These are phyloP conservation scores for Tolypocladium cylindrosporum DNA, from an alignment of 2,329 filamentous ascomycete species.

Conservation along the genomic window DNA sequence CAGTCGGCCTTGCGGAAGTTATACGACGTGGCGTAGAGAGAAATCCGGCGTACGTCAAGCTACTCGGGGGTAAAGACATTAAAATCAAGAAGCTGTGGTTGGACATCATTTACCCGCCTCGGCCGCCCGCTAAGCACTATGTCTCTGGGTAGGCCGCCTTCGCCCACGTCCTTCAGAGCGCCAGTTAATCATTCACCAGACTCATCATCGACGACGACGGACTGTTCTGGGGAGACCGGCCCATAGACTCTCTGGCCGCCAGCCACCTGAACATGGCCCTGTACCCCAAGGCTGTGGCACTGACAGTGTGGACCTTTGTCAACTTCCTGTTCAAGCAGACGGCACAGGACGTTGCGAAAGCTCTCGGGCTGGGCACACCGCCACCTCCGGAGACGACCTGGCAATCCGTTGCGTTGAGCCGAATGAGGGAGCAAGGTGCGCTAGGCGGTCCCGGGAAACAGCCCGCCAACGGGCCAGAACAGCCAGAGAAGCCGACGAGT, in stretches of 20 bases:
- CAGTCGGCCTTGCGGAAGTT: conserved; percentile 21
- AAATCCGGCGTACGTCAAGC: conserved; percentile 28
- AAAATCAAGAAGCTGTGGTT: conserved; percentile 46
- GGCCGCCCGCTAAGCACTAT: conserved; percentile 48
- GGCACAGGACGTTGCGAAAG: conserved; percentile 28
- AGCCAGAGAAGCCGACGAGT: conserved; percentile 13
- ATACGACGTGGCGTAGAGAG: conserved; percentile 27
- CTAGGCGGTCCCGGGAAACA: conserved; percentile 12
- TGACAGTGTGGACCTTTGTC: conserved; percentile 42
- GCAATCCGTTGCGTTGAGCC: conserved; percentile 19
- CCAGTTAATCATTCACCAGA: conserved; percentile 19
- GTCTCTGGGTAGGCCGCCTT: conserved; percentile 44
- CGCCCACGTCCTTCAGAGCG: background rate
- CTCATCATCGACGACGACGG: conserved; percentile 39
- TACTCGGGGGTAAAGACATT: conserved; percentile 36
- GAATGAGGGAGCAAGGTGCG: conserved; percentile 14
- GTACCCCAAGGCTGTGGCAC: conserved; percentile 41
- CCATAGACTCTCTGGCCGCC: conserved; percentile 37
- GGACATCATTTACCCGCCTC: conserved; percentile 48
- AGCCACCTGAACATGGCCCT: conserved; percentile 36
- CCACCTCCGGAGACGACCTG: conserved; percentile 17
- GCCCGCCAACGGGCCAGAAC: conserved; percentile 11
- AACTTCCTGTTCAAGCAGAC: conserved; percentile 37
- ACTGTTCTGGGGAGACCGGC: conserved; percentile 35
- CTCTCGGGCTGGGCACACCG: conserved; percentile 30